Base-by-base conservation (phyloP, 768 basidiomycete genomes). In the Suillus luteus region DNA sequence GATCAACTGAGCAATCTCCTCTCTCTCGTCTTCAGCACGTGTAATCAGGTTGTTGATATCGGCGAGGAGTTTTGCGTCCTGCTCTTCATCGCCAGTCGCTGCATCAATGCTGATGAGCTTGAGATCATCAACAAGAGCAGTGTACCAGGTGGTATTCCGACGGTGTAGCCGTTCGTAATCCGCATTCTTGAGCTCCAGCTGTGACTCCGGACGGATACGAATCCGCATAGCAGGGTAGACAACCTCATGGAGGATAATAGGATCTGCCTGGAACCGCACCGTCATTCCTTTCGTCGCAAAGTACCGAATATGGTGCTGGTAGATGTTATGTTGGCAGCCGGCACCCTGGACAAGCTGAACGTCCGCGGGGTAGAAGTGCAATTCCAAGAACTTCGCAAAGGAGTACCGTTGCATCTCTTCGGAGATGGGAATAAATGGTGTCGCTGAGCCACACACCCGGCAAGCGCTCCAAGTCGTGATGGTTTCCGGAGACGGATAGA, bases 391-490 rank as follows among this genome's bases (percentile, higher is more conserved):
- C 70, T 97, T 96, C 41, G 91, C 93, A 73, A 98, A 96, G 5
- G 96, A 98, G 73, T 96, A 95, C 62, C 90, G 81, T 70, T 93
- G 91, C 83, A 96, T 95, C 73, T 96, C 95, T 69, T 93, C 90
- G 2, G 93, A 93, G 44, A 94, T 87, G 6, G 89, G 90, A 67
- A 95, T 91, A 76, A 95, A 92, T 2, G 93, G 92, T 3, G 93
- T 95, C 1, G 89, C 89, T 6, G 82, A 90, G 37, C 84, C 88
- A 72, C 87, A 93, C 31, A 89, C 76, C 63, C 89, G 85, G 75
- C 97, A 99, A 8, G 86, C 84, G 70, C 90, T 94, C 92, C 93
- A 98, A 5, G 96, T 96, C 31, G 91, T 94, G 70, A 97, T 89
- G 63, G 86, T 81, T 58, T 95, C 91, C 1, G 88, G 87, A 5